Evolutionary conservation across 371 early-diverging fungal genomes (phyloP), one percentile per base, ranked within the genome.

Genomic region (Syncephalastrum contaminatum): DNA sequence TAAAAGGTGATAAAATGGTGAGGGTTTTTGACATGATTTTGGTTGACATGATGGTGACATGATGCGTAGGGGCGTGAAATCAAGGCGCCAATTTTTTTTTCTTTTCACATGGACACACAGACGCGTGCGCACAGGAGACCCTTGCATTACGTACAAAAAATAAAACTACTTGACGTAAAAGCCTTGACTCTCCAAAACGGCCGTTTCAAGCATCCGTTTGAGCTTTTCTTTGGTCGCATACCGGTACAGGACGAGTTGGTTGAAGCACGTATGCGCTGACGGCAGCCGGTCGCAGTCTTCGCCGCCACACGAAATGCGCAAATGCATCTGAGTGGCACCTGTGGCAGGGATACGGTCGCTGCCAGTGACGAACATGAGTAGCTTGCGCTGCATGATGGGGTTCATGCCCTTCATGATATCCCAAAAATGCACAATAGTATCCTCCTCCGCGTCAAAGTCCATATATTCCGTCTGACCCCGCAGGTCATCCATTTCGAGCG

Each of bases 181-280:
- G 1, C 96, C 97, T 68, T 93, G 89, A 48, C 94, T 94, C 64
- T 93, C 88, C 27, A 70, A 73, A 42, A 99, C 88, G 1, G 99
- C 99, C 49, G 75, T 82, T 18, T 69, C 45, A 12, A 99, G 69
- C 82, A 96, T 97, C 14, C 72, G 67, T 59, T 80, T 73, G 21
- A 99, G 70, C 64, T 93, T 93, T 19, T 87, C 84, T 55, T 83
- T 82, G n/a, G 86, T 80, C 19, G 81, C 64, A 58, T 96, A 95
- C 53, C 81, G 70, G 62, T 91, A 94, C 16, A 96, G 65, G 14
- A 92, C 88, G 60, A 97, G 66, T 66, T 96, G 96, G 64, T 95
- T 99, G 66, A 98, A 98, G 67, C 99, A 99, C 1, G 99, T 99
- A 69, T 97, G 98, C 12, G 99, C 91, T 25, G 88, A 83, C 0